A percentile compares a stretch with the other conserved stretches of the same genome.
Conservation (phyloP, 2,329 filamentous ascomycete species). For the Ascochyta lentis region DNA sequence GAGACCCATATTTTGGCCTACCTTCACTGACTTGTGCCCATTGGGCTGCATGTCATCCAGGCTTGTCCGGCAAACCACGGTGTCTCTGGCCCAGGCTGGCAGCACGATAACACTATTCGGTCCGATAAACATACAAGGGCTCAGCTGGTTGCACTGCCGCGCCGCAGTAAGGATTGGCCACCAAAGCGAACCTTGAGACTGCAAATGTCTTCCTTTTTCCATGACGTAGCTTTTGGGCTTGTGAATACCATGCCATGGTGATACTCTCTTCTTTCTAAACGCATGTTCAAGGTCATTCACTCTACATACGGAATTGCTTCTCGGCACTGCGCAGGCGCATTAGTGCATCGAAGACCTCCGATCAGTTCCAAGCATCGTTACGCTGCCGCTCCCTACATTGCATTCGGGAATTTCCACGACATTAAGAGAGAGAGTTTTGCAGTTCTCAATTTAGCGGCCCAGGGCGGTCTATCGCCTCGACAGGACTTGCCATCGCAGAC, state of each 20-base stretch:
- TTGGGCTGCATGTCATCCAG: slow-evolving; percentile 26
- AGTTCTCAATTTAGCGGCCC: slow-evolving; percentile 7
- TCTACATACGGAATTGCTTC: slow-evolving; percentile 3
- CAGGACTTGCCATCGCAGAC: slow-evolving; percentile 7
- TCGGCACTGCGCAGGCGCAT: slow-evolving; percentile 24
- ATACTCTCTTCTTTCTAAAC: neutral
- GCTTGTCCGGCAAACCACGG: slow-evolving; percentile 24
- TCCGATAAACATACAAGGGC: slow-evolving; percentile 35
- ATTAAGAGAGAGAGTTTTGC: slow-evolving; percentile 3
- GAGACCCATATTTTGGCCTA: slow-evolving; percentile 32
- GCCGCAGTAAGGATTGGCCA: slow-evolving; percentile 30
- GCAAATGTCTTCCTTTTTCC: slow-evolving; percentile 13
- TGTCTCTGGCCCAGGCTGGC: slow-evolving; percentile 35
- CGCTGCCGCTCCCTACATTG: slow-evolving; percentile 6
- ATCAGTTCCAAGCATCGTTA: slow-evolving; percentile 7
- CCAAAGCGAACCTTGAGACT: slow-evolving; percentile 17
- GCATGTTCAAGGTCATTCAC: slow-evolving; percentile 9
- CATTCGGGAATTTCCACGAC: slow-evolving; percentile 12
- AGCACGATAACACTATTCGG: slow-evolving; percentile 40
- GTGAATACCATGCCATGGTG: slow-evolving; percentile 11
- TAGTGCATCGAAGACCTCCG: slow-evolving; percentile 16
- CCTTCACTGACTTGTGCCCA: slow-evolving; percentile 28
- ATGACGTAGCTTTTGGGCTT: slow-evolving; percentile 35
- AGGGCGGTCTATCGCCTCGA: slow-evolving; percentile 2
- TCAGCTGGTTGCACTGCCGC: slow-evolving; percentile 34